Percentiles rank a stretch among this genome's conserved stretches.
These are phyloP conservation scores for Rhazya stricta DNA, from an alignment of 257 asterid genomes.

Conservation along the genomic window DNA sequence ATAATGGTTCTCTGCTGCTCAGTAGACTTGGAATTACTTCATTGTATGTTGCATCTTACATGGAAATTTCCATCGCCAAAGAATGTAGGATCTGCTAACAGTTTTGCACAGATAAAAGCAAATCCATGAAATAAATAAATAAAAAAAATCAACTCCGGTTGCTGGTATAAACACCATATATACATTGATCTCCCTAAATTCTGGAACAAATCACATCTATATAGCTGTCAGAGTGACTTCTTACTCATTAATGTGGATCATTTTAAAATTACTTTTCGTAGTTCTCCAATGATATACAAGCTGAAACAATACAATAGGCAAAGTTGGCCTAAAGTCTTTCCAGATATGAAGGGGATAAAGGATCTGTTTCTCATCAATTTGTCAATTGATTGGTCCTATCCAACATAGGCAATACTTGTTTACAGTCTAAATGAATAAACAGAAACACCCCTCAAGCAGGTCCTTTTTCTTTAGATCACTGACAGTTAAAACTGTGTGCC, in stretches of 20 bases:
- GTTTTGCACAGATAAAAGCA: not conserved
- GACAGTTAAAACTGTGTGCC: not conserved
- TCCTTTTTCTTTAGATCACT: not conserved
- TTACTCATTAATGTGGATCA: not conserved
- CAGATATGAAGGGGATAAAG: not conserved
- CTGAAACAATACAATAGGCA: not conserved
- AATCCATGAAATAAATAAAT: not conserved
- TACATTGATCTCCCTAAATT: not conserved
- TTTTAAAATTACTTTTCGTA: not conserved
- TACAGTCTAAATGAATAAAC: not conserved
- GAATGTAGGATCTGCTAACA: not conserved
- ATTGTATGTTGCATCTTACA: not conserved
- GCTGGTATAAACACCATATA: not conserved
- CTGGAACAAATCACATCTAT: not conserved
- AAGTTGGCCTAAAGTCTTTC: not conserved
- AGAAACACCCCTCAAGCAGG: not conserved
- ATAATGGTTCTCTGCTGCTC: not conserved
- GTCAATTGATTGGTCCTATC: not conserved
- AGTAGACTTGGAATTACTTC: slow-evolving; percentile 1
- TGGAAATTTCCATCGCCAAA: not conserved
- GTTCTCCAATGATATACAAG: not conserved
- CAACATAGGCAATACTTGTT: not conserved
- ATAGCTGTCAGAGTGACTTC: not conserved
- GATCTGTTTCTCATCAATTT: not conserved
- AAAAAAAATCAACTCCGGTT: not conserved